phyloP scores from a whole-genome alignment of 2,329 filamentous ascomycete genomes.

The Hypoxylon sp. region DNA sequence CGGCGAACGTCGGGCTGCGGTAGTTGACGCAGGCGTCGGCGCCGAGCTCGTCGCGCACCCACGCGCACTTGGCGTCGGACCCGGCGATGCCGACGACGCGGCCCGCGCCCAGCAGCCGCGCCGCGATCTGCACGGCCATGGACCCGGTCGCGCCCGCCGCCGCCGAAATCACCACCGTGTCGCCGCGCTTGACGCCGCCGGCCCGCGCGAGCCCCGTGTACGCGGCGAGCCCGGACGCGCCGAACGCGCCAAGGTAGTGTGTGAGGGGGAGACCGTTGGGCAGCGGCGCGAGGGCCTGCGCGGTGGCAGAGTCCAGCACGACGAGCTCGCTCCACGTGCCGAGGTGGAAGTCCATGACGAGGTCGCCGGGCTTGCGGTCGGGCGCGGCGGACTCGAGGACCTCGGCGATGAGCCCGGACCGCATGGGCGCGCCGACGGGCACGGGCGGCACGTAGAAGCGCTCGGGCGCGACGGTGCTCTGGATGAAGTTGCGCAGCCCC shows the following conservation, averaged over 20 bases:
- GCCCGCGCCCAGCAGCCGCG: constrained; percentile 55
- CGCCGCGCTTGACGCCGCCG: constrained; percentile 48
- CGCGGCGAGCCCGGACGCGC: constrained; percentile 51
- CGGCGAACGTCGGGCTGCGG: constrained; percentile 55
- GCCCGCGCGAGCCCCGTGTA: constrained; percentile 54
- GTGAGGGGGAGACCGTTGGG: constrained; percentile 38
- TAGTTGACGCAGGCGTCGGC: constrained; percentile 65
- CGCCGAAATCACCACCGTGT: constrained; percentile 55
- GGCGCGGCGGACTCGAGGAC: constrained; percentile 40
- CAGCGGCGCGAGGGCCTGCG: constrained; percentile 33
- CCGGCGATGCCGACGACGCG: constrained; percentile 62
- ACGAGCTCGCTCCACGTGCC: constrained; percentile 42
- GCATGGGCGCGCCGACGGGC: constrained; percentile 40
- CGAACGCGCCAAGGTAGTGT: constrained; percentile 43
- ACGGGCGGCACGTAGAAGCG: constrained; percentile 42
- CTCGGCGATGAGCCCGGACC: constrained; percentile 42
- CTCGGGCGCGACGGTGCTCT: constrained; percentile 37
- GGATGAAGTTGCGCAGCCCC: constrained; percentile 43
- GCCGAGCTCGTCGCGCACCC: constrained; percentile 56
- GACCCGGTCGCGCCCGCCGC: constrained; percentile 58
- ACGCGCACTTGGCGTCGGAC: constrained; percentile 59
- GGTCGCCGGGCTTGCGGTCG: constrained; percentile 33
- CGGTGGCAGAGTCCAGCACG: constrained; percentile 35
- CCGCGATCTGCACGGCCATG: constrained; percentile 62
- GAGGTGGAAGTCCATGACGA: constrained; percentile 40